A percentile compares a stretch with the other conserved stretches of the same genome.
These are phyloP conservation scores for Exophiala sp. DNA, from an alignment of 2,329 filamentous ascomycete genomes.

Conservation along the genomic window DNA sequence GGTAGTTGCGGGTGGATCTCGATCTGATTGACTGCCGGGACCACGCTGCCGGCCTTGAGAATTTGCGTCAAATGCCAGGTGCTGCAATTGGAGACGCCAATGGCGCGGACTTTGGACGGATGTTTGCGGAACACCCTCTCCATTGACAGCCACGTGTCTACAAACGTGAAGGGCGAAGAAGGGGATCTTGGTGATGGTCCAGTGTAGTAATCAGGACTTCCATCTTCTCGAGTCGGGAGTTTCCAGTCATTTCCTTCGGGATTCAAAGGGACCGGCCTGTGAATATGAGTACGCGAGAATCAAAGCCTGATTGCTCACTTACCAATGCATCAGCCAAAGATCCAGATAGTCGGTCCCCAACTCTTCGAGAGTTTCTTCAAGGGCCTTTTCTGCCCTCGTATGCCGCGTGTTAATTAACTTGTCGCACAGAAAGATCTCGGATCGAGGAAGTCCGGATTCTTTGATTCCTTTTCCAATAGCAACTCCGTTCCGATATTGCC, in stretches of 20 bases:
- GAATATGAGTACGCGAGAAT: too few species aligned
- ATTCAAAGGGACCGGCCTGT: conserved; percentile 30
- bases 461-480: conserved; percentile 67
- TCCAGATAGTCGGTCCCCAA: conserved; percentile 64
- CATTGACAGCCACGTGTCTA: conserved; percentile 61
- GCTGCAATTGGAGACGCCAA: conserved; percentile 69
- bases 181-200: background rate
- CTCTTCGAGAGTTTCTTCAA: conserved; percentile 56
- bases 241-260: conserved; percentile 4
- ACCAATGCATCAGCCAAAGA: conserved; percentile 54
- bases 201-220: background rate
- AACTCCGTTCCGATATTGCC: too few species aligned
- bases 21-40: conserved; percentile 30
- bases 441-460: conserved; percentile 69
- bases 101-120: conserved; percentile 57
- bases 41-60: conserved; percentile 33
- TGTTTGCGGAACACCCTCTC: conserved; percentile 48
- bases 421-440: conserved; percentile 77
- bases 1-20: conserved; percentile 32
- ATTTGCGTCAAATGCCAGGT: conserved; percentile 40
- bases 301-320: too few species aligned
- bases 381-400: conserved; percentile 40
- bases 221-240: background rate
- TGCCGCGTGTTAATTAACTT: conserved; percentile 67
- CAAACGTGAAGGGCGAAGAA: conserved; percentile 26